Base-by-base conservation (phyloP, 306 rosid genomes). In the Vicia villosa region DNA sequence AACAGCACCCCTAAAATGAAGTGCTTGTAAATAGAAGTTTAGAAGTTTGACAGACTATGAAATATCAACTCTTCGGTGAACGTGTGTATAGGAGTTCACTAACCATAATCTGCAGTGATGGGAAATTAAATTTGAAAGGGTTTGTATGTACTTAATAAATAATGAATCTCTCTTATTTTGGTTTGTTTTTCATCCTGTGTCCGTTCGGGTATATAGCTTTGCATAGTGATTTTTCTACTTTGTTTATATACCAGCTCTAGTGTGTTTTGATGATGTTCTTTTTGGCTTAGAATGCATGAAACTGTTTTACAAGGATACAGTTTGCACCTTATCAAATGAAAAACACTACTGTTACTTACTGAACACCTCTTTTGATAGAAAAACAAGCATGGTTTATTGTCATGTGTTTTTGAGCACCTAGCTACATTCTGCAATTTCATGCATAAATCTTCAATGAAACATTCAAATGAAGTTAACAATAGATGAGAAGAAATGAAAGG, bases 371-470 rank as follows among this genome's bases (percentile, higher is more conserved):
- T 86, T 8, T 81, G 45, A 76, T 87, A 86, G 79, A 83, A 86
- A 82, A 84, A 89, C 83, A 89, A 7, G 66, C 96, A 89, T 0
- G 96, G 92, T 72, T 85, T 89, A 82, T 73, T 81, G 81, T 83
- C 68, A 0, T 84, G 88, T 59, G 90, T 89, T 1, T 79, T 86
- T 15, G 96, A 86, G 54, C 96, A 84, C 74, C 96, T 85, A 0
- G 52, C 59, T 68, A 19, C 90, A 86, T 15, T 86, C 96, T 89
- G 71, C 79, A 72, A 4, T 71, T 75, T 66, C 45, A 77, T 41
- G 0, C 16, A 63, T 52, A 13, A 2, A 52, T 13, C 7, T 21
- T 52, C 12, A 11, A 30, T 2, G 9, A 9, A 32, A 36, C 34
- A 19, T 17, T 72, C 20, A 49, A 10, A 5, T 8, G 13, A 41